Percentiles rank a stretch among this genome's conserved stretches.
Conservation (phyloP, 2,329 filamentous ascomycete species). For the Didymella lethalis region DNA sequence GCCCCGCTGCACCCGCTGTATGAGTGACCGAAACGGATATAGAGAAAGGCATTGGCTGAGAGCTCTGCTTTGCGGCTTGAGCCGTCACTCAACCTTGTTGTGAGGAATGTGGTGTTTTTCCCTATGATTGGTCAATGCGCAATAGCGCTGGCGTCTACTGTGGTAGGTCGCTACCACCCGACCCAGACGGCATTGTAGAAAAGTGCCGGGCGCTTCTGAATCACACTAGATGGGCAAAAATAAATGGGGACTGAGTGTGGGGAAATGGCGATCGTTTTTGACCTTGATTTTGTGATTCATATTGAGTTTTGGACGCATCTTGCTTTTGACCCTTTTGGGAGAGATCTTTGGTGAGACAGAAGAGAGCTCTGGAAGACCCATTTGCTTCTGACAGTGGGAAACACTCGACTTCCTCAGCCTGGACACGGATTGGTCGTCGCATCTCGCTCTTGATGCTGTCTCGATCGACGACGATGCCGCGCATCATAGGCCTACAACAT, state of each 20-base stretch:
- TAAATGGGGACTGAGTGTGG: neutral
- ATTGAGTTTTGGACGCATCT: neutral
- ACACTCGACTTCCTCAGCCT: too few species aligned
- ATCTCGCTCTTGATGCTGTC: neutral
- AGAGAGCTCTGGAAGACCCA: too few species aligned
- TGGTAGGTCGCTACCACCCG: neutral
- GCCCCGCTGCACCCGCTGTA: neutral
- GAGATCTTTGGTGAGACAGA: neutral
- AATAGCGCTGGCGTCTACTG: slow-evolving; percentile 2
- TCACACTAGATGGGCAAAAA: neutral
- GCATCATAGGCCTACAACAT: slow-evolving; percentile 65
- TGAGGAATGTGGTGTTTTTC: slow-evolving; percentile 15
- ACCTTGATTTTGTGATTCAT: neutral
- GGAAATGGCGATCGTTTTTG: neutral
- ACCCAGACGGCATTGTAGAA: neutral
- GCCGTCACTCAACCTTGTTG: slow-evolving; percentile 26
- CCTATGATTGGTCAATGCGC: slow-evolving; percentile 25
- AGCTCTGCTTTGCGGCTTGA: slow-evolving; percentile 19
- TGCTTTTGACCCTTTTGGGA: neutral
- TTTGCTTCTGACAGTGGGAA: too few species aligned
- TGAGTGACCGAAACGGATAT: neutral
- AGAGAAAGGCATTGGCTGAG: slow-evolving; percentile 22
- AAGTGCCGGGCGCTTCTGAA: slow-evolving; percentile 2
- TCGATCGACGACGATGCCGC: neutral
- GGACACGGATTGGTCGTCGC: neutral